Percentiles rank a stretch among this genome's conserved stretches.
Conservation (phyloP, 2,329 filamentous ascomycete species). For the Fusarium sp. region DNA sequence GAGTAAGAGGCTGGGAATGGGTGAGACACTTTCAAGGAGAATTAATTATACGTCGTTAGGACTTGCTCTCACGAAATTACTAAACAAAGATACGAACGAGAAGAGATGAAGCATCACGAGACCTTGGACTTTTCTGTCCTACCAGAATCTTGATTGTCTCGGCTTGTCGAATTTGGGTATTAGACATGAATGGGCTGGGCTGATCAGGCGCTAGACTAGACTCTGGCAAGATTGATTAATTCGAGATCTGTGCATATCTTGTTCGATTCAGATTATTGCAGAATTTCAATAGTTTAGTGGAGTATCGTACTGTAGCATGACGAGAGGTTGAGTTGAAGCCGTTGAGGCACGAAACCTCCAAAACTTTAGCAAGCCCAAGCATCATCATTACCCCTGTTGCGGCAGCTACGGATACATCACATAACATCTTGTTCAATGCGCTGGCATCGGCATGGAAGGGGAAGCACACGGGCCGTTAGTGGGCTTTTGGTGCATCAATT, state of each 20-base stretch:
- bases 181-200: conserved; percentile 12
- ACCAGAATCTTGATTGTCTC: conserved; percentile 27
- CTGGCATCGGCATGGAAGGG: conserved; percentile 19
- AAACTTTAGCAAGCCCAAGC: conserved; percentile 6
- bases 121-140: conserved; percentile 7
- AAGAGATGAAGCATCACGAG: conserved; percentile 11
- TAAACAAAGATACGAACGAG: conserved; percentile 30
- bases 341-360: conserved; percentile 1
- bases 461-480: conserved; percentile 38
- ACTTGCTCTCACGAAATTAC: conserved; percentile 2
- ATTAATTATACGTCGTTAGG: conserved; percentile 11
- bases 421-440: conserved; percentile 3
- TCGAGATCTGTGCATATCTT: background rate
- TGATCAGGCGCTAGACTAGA: conserved; percentile 36
- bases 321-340: conserved; percentile 2
- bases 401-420: background rate
- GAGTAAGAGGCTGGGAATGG: conserved; percentile 33
- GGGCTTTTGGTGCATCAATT: conserved; percentile 29
- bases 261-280: conserved; percentile 1
- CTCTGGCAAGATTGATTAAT: conserved; percentile 10
- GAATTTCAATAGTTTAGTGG: conserved; percentile 33
- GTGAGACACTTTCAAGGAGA: conserved; percentile 30
- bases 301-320: conserved; percentile 6
- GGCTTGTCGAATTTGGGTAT: conserved; percentile 19
- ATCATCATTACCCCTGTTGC: conserved; percentile 2